Percentiles rank a stretch among this genome's conserved stretches.
Conservation (phyloP, 305 asterid genomes). For the Nicotiana rustica region DNA sequence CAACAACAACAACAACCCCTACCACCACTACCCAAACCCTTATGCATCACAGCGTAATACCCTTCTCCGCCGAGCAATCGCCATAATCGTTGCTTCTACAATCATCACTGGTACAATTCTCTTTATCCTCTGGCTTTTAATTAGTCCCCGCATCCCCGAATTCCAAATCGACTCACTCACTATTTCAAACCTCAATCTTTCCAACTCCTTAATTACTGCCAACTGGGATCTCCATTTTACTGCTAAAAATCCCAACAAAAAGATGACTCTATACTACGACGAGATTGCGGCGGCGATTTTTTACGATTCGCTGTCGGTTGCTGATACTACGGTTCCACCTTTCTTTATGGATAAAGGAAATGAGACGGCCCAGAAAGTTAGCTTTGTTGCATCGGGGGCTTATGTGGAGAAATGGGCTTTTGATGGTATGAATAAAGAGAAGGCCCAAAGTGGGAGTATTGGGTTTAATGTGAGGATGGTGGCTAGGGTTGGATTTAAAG, state of each 20-base stretch:
- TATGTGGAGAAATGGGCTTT: conserved; percentile 54
- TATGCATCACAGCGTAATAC: conserved; percentile 61
- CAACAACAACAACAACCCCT: conserved; percentile 48
- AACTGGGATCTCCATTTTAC: conserved; percentile 64
- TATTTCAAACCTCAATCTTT: conserved; percentile 58
- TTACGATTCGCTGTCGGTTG: conserved; percentile 44
- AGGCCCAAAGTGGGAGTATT: conserved; percentile 50
- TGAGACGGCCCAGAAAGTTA: conserved; percentile 59
- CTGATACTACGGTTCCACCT: conserved; percentile 68
- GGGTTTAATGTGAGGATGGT: conserved; percentile 65
- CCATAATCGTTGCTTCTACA: conserved; percentile 56
- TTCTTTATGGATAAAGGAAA: conserved; percentile 62
- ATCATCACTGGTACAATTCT: conserved; percentile 63
- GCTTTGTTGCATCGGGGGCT: conserved; percentile 62
- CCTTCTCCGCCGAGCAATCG: conserved; percentile 75
- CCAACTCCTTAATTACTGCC: conserved; percentile 54
- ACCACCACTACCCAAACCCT: conserved; percentile 49
- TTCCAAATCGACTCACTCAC: conserved; percentile 69
- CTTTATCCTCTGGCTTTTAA: conserved; percentile 77
- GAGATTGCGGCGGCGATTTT: conserved; percentile 52
- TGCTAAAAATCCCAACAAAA: conserved; percentile 78
- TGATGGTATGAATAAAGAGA: conserved; percentile 59
- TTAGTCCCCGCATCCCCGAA: conserved; percentile 83
- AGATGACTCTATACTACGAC: conserved; percentile 62
- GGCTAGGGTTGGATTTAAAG: conserved; percentile 64